Percentiles rank a stretch among this genome's conserved stretches.
phyloP scores from a whole-genome alignment of 2,329 filamentous ascomycete genomes.

The Verticillium alfalfae region DNA sequence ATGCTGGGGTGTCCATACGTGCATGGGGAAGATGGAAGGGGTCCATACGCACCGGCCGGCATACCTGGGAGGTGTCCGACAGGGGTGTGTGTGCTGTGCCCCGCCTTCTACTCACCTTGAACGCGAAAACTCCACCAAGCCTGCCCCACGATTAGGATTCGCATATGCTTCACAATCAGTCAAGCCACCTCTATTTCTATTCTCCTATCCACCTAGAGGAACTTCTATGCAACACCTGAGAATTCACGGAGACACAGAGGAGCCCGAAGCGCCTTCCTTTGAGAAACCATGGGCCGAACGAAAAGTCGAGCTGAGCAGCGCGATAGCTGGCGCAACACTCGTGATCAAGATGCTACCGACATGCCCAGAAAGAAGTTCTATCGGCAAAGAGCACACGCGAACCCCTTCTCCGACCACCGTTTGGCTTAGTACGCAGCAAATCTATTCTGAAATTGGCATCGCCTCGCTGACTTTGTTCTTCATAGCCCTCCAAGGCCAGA shows the following conservation, averaged over 20 bases:
- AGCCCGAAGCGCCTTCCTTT: neutral
- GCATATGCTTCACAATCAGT: neutral
- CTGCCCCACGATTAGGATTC: neutral
- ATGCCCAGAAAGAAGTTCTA: slow-evolving; percentile 95
- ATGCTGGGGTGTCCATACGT: too few relatives aligned
- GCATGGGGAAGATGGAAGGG: too few relatives aligned
- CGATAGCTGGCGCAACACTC: slow-evolving; percentile 55
- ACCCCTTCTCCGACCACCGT: slow-evolving; percentile 93
- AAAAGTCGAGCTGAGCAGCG: slow-evolving; percentile 60
- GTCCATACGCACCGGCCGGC: too few relatives aligned
- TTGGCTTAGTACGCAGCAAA: slow-evolving; percentile 54
- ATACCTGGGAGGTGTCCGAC: neutral
- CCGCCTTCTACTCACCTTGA: neutral
- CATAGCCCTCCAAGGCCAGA: slow-evolving; percentile 69
- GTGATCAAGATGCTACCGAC: slow-evolving; percentile 46
- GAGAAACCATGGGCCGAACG: slow-evolving; percentile 30
- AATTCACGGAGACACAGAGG: too few relatives aligned
- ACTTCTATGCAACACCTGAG: too few relatives aligned
- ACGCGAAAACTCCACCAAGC: neutral
- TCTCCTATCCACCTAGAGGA: neutral
- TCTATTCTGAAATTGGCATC: slow-evolving; percentile 37
- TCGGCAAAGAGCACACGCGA: slow-evolving; percentile 91
- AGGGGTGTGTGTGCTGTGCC: neutral
- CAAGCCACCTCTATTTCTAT: neutral
- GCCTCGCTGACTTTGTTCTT: neutral